Conservation (phyloP, 441 rosid genomes). For the Flueggea neowawraea region DNA sequence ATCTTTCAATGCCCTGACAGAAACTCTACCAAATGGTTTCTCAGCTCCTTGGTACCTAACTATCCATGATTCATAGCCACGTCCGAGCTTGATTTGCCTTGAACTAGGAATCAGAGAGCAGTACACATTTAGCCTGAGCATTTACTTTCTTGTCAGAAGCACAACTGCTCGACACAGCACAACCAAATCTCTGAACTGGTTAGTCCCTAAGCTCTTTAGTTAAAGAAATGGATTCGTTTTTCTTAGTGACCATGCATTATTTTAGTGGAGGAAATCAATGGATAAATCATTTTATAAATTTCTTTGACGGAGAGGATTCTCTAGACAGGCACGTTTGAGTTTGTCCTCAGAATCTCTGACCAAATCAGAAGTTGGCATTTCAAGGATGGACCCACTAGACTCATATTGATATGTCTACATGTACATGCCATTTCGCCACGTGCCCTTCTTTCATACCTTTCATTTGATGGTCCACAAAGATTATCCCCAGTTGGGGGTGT, state of each 20-base stretch:
- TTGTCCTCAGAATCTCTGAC: not conserved
- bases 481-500: no score
- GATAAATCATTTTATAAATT: conserved; percentile 9
- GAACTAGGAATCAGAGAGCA: conserved; percentile 50
- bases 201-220: not conserved
- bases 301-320: conserved; percentile 12
- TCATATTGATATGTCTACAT: no score
- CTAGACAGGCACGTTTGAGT: not conserved
- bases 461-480: not conserved
- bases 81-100: conserved; percentile 41
- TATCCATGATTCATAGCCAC: conserved; percentile 35
- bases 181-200: not conserved
- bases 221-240: conserved; percentile 2
- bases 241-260: conserved; percentile 22
- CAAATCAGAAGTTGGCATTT: conserved; percentile 4
- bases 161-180: no score
- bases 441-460: conserved; percentile 8
- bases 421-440: conserved; percentile 2
- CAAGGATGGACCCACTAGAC: no score
- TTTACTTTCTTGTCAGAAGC: conserved; percentile 14
- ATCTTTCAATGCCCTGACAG: conserved; percentile 64
- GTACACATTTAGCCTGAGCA: conserved; percentile 59
- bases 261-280: conserved; percentile 52
- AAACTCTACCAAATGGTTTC: conserved; percentile 30
- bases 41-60: conserved; percentile 23